phyloP scores from a whole-genome alignment of 768 basidiomycete species.

The Lentinula raphanica region DNA sequence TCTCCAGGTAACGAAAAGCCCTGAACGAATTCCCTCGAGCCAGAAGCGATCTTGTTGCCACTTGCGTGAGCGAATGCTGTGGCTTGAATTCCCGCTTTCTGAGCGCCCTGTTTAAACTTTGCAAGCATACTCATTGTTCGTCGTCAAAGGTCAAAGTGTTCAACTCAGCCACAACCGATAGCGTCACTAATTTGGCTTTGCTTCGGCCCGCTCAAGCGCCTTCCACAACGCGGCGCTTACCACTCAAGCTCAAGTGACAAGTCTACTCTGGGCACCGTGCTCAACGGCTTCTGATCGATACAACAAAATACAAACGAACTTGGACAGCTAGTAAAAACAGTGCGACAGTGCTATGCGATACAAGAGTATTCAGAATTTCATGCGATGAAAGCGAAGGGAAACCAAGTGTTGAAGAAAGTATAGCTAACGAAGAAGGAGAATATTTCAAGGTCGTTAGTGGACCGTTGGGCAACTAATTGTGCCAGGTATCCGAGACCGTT shows the following conservation, averaged over 20 bases:
- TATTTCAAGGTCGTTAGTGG: too few relatives aligned
- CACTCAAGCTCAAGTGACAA: too few relatives aligned
- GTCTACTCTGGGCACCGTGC: too few relatives aligned
- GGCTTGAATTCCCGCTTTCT: constrained; percentile 79
- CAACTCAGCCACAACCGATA: background rate
- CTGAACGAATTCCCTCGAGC: constrained; percentile 74
- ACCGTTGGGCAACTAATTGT: background rate
- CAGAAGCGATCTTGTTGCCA: constrained; percentile 63
- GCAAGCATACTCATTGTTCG: constrained; percentile 44
- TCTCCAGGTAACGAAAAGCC: constrained; percentile 89
- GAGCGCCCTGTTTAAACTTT: constrained; percentile 75
- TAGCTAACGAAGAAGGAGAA: background rate
- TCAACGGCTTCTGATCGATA: too few relatives aligned
- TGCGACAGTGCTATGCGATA: background rate
- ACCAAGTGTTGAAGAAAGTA: background rate
- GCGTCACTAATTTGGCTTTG: too few relatives aligned
- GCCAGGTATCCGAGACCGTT: constrained; percentile 39
- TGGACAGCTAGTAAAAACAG: background rate
- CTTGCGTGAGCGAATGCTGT: constrained; percentile 67
- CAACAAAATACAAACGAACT: too few relatives aligned
- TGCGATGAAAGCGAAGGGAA: background rate
- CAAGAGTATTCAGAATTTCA: background rate
- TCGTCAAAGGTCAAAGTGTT: background rate
- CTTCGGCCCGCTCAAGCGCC: too few relatives aligned
- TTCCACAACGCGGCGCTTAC: too few relatives aligned